Evolutionary conservation across 2,329 filamentous ascomycete genomes (phyloP).

Genomic region (Bipolaris zeicola): DNA sequence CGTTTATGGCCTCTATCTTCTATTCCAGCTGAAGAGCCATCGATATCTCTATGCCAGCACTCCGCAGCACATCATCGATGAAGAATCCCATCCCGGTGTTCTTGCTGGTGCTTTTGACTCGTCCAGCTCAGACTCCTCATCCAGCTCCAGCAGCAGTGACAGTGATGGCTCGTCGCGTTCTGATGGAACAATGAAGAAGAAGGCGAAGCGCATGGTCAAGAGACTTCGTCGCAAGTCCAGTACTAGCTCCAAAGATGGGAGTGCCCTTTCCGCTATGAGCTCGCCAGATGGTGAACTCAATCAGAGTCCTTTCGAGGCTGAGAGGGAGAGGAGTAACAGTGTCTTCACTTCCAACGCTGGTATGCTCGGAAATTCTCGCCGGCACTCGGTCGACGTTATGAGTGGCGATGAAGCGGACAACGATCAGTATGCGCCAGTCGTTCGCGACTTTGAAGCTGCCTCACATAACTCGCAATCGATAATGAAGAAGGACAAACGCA

Average conservation of each 20-base stretch:
- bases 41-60: conserved; percentile 90
- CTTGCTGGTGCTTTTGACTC: conserved; percentile 81
- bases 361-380: conserved; percentile 36
- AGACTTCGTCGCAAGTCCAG: conserved; percentile 79
- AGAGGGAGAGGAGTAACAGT: conserved; percentile 34
- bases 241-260: conserved; percentile 68
- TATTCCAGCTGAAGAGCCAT: conserved; percentile 92
- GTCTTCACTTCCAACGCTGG: conserved; percentile 27
- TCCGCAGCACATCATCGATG: conserved; percentile 89
- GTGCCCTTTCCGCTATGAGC: conserved; percentile 52
- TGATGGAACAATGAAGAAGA: conserved; percentile 73
- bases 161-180: conserved; percentile 69
- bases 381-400: conserved; percentile 50
- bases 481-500: conserved; percentile 49
- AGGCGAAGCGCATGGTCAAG: conserved; percentile 76
- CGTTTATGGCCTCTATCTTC: conserved; percentile 80
- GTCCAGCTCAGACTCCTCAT: conserved; percentile 61
- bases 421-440: conserved; percentile 47
- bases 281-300: conserved; percentile 52
- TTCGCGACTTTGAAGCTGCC: conserved; percentile 57
- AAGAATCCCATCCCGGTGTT: conserved; percentile 85
- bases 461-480: conserved; percentile 42
- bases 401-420: conserved; percentile 63
- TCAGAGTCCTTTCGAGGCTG: conserved; percentile 48
- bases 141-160: conserved; percentile 56